Evolutionary conservation across 2,329 filamentous ascomycete genomes (phyloP), one percentile per base, ranked within the genome.

Genomic region (Aspergillus thermomutatus): DNA sequence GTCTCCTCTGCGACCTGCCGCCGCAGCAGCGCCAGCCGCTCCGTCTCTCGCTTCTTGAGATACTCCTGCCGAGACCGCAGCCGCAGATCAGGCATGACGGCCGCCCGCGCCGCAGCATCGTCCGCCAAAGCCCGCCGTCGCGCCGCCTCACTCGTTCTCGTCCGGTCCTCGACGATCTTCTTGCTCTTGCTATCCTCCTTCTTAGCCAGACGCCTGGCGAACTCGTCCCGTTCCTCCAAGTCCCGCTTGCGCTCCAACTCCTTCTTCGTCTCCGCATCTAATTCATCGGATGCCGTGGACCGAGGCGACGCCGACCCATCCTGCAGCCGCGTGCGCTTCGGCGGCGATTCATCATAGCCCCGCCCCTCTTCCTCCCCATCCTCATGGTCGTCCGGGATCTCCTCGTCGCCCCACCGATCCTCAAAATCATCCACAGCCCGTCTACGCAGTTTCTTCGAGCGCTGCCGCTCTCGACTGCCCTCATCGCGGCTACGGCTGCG

Each of bases 1-100:
- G 87, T 87, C 72, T 99, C 94, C 65, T 97, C 93, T 0, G 86
- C 86, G 2, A 99, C 94, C 69, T 97, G 93, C 67, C 90, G 91
- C 31, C 92, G 85, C 50, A 99, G 77, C n/a, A 99, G 77, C 0
- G 90, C 90, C 17, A 99, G 77, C 58, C 91, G 86, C 73, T 97
- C 91, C 0, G 88, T 81, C 71, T 97, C 92, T 61, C 94, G 84
- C 79, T 99, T 97, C 74, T 92, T 91, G 28, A 99, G 81, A 69
- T 99, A 99, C 63, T 94, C 88, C 69, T 97, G 92, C 59, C 94
- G 85, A 3, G 92, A 96, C 31, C 91, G 85, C 68, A 94, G 81
- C 45, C 94, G 84, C 19, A 97, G 75, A 59, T 95, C 92, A 2
- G 87, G 86, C 71, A 96, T 82, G n/a, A 89, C 89, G 8, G 87